Base-by-base conservation (phyloP, 306 rosid genomes). In the Sicyos edulis region DNA sequence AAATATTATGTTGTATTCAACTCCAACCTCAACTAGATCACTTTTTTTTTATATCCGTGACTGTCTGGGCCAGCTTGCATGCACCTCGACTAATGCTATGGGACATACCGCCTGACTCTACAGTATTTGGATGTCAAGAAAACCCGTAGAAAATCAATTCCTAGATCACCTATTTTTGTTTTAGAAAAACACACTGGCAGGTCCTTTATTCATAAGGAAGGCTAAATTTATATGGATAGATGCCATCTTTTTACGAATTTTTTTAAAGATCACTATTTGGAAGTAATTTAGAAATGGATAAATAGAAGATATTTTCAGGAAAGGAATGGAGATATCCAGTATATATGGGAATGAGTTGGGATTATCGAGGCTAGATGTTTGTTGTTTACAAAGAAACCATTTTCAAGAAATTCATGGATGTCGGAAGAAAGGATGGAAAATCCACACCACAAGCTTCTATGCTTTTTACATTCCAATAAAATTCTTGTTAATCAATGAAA, bases 371-470 rank as follows among this genome's bases (percentile, higher is more conserved):
- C 70, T 64, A 42, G 32, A 37, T 42, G 53, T 45, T n/a, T 64
- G 26, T 42, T 64, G 20, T 11, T 44, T 42, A 42, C 53, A 37
- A 42, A 12, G 53, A 22, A 64, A 19, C n/a, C 15, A 9, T 64
- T 63, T 20, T 40, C 50, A 63, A 63, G 50, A n/a, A 37, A 32
- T 63, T 9, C 70, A 63, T 63, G 51, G 70, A 37, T 37, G 69
- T n/a, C 24, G 0, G 70, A 7, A 58, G 17, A 24, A 56, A 24
- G 42, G 64, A 58, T 58, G 64, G 64, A 0, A 58, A 58, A 58
- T 58, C 64, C 64, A 24, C 64, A 58, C 10, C 42, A 4, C 17
- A 58, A 58, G 64, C 64, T 24, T 58, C 19, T 22, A 14, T 22
- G 12, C 64, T 3, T 24, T 5, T 14, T 24, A 24, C 64, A 58